Base-by-base conservation (phyloP, 2,329 filamentous ascomycete species). In the Fusarium pininemorale region DNA sequence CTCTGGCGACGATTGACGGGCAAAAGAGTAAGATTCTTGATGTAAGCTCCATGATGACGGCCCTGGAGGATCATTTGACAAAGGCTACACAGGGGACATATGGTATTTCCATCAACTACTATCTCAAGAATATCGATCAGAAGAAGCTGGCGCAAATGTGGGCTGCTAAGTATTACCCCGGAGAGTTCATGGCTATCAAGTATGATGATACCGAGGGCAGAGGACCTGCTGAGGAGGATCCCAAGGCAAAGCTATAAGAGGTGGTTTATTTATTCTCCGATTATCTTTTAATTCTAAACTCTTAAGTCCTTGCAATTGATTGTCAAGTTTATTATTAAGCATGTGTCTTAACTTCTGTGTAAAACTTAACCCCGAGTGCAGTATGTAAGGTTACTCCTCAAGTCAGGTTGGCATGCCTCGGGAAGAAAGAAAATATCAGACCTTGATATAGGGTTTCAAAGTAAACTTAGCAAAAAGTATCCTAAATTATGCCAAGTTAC, bases 141-240 rank as follows among this genome's bases (percentile, higher is more conserved):
- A 56, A 63, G n/a, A 72, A 70, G 67, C 39, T 74, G 64, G 70
- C 67, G 2, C 20, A 76, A 41, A 75, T 72, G 60, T 75, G 72
- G 70, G 58, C 50, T n/a, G 66, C 72, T 11, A 70, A 72, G 18
- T 75, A 75, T 20, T 73, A 28, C 22, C 72, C 70, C 7, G 70
- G 70, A 6, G 20, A 66, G 37, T 75, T 41, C 53, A 69, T 74
- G 55, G 15, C 62, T 20, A 61, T 73, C 50, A 54, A 66, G 9
- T 61, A 48, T 16, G 70, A 75, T 32, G 70, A 75, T 37, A 47
- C 12, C 0, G 45, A 30, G 9, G 28, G 26, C 11, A 30, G 22
- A 26, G n/a, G 41, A 3, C 15, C 39, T 45, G n/a, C 54, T 9
- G 16, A 39, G 12, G 54, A 37, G 32, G 44, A 47, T 3, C 44